Conservation (phyloP, 1,284 basidiomycete genomes). For the Gymnopus androsaceus region DNA sequence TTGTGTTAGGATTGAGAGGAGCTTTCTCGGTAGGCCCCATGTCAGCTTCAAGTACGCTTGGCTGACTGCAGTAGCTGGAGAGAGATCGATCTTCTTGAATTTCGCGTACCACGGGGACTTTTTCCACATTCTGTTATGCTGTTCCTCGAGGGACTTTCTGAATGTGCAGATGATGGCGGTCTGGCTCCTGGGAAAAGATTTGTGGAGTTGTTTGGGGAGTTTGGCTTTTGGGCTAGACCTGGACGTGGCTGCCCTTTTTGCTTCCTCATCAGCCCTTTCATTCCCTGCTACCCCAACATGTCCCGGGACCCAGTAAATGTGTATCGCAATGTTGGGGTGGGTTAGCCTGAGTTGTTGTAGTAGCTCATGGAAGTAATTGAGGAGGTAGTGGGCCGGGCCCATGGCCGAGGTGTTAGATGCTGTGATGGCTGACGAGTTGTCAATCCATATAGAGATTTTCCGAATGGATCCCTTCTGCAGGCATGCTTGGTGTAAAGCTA, state of each 20-base stretch:
- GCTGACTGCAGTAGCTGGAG: neutral
- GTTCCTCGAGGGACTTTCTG: neutral
- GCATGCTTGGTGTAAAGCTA: neutral
- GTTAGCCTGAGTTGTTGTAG: neutral
- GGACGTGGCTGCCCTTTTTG: neutral
- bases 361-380: neutral
- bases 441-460: neutral
- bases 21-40: neutral
- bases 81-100: neutral
- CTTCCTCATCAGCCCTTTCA: neutral
- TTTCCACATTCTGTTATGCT: neutral
- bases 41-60: neutral
- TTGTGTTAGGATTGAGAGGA: too few relatives aligned
- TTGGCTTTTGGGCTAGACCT: neutral
- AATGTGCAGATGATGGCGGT: neutral
- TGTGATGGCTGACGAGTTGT: conserved; percentile 12
- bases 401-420: neutral
- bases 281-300: neutral
- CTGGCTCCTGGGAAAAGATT: neutral
- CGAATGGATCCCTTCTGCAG: neutral
- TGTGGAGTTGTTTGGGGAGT: neutral
- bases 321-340: neutral
- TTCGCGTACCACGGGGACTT: neutral
- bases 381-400: neutral
- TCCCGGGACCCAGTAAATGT: neutral